Evolutionary conservation across 192 early-diverging fungal genomes (phyloP).

Genomic region (Funneliformis geosporum): DNA sequence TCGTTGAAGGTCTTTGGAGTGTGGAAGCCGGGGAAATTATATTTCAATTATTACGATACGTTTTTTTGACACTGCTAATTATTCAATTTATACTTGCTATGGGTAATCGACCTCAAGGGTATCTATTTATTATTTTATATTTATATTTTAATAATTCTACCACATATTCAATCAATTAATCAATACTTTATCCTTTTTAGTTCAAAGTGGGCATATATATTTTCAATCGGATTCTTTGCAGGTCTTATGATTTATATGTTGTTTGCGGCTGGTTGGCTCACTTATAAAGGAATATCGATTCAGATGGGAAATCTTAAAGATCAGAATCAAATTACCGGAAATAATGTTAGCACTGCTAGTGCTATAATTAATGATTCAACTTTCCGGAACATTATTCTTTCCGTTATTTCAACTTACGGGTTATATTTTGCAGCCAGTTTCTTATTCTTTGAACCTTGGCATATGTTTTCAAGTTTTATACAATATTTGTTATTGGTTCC

Average conservation of each 20-base stretch:
- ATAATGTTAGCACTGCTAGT: conserved; percentile 4
- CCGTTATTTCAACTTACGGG: conserved; percentile 71
- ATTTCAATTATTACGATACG: conserved; percentile 48
- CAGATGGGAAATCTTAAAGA: background rate
- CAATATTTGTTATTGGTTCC: conserved; percentile 80
- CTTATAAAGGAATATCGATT: conserved; percentile 42
- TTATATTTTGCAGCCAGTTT: conserved; percentile 71
- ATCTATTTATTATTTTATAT: background rate
- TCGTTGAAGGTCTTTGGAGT: conserved; percentile 49
- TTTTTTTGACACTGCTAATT: conserved; percentile 80
- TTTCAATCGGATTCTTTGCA: conserved; percentile 50
- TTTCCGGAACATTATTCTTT: conserved; percentile 65
- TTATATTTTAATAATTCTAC: conserved; percentile 35
- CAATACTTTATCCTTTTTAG: conserved; percentile 26
- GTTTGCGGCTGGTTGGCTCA: conserved; percentile 56
- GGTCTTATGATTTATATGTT: conserved; percentile 57
- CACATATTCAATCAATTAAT: conserved; percentile 46
- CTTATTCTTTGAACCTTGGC: conserved; percentile 76
- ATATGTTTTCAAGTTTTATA: conserved; percentile 72
- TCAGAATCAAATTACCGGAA: background rate
- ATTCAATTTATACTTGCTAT: conserved; percentile 86
- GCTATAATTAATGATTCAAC: conserved; percentile 48
- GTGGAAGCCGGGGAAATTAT: conserved; percentile 37
- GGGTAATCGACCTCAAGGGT: conserved; percentile 95
- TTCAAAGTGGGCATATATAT: conserved; percentile 58